Conservation (phyloP, 1,284 basidiomycete genomes). For the Pyrrhoderma noxium region DNA sequence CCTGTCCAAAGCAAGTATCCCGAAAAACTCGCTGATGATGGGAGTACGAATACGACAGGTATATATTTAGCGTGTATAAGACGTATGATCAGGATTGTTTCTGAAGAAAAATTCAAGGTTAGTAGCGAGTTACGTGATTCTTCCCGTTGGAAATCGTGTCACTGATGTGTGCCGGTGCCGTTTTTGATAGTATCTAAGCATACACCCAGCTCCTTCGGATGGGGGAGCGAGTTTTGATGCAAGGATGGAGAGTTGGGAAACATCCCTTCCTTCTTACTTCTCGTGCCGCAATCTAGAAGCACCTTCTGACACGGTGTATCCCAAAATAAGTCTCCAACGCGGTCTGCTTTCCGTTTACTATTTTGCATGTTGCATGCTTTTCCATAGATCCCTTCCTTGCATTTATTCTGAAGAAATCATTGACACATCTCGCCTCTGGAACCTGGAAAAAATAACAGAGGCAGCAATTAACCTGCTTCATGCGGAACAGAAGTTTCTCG, state of each 20-base stretch:
- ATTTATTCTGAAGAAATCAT: background rate
- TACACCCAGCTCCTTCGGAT: constrained; percentile 1
- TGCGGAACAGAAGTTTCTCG: constrained; percentile 21
- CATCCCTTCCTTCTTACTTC: constrained; percentile 17
- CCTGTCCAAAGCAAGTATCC: constrained; percentile 29
- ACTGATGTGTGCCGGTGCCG: no score
- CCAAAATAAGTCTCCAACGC: constrained; percentile 21
- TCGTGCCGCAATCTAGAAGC: constrained; percentile 20
- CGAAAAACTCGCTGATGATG: constrained; percentile 33
- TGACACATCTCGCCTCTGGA: constrained; percentile 6
- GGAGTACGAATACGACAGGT: constrained; percentile 30
- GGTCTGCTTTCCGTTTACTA: constrained; percentile 24
- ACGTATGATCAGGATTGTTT: constrained; percentile 33
- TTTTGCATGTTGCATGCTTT: constrained; percentile 25
- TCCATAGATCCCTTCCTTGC: constrained; percentile 22
- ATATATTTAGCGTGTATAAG: constrained; percentile 33
- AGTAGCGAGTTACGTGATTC: constrained; percentile 14
- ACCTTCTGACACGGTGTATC: constrained; percentile 16
- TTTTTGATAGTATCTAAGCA: constrained; percentile 10
- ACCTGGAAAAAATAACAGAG: constrained; percentile 26
- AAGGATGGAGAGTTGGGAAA: constrained; percentile 10
- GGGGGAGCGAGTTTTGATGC: constrained; percentile 7
- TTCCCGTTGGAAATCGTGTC: no score
- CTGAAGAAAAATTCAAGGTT: constrained; percentile 37
- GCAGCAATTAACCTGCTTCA: constrained; percentile 25